Percentiles rank a stretch among this genome's conserved stretches.
phyloP scores from a whole-genome alignment of 2,329 filamentous ascomycete species.

The Aspergillus fumigatus region DNA sequence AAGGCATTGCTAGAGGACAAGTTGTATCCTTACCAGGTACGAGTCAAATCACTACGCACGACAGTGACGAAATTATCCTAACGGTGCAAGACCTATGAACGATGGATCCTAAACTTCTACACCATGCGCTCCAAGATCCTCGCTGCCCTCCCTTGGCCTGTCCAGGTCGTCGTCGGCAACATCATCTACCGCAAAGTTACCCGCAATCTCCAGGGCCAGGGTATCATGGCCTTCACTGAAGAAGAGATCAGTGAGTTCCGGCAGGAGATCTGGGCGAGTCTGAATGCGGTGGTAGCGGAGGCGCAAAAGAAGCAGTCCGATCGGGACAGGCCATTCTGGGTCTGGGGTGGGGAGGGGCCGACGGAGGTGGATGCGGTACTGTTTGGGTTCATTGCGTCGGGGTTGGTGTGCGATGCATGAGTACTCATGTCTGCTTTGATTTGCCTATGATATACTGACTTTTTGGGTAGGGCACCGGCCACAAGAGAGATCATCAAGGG shows the following conservation, averaged over 20 bases:
- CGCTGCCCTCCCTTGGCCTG: conserved; percentile 47
- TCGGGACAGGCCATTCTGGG: conserved; percentile 50
- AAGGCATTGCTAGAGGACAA: conserved; percentile 57
- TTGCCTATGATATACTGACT: conserved; percentile 3
- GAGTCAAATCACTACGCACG: conserved; percentile 3
- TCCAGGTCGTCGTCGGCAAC: conserved; percentile 49
- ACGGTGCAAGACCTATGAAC: conserved; percentile 43
- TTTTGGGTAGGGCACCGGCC: conserved; percentile 41
- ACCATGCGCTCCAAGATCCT: conserved; percentile 53
- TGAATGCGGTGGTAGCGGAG: conserved; percentile 43
- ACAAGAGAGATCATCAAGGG: conserved; percentile 43
- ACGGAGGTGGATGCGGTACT: conserved; percentile 55
- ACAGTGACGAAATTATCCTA: not conserved
- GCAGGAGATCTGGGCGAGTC: conserved; percentile 51
- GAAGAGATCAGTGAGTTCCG: conserved; percentile 48
- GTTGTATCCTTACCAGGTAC: conserved; percentile 53
- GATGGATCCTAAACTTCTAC: conserved; percentile 58
- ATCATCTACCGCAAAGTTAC: conserved; percentile 44
- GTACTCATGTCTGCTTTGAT: conserved; percentile 21
- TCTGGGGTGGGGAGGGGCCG: conserved; percentile 49
- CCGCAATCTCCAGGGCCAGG: conserved; percentile 52
- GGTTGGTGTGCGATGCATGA: conserved; percentile 51
- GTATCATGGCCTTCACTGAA: conserved; percentile 47
- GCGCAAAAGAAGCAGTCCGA: conserved; percentile 28
- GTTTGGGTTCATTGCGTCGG: conserved; percentile 55